Base-by-base conservation (phyloP, 495 filamentous ascomycete species). In the Terfezia boudieri region DNA sequence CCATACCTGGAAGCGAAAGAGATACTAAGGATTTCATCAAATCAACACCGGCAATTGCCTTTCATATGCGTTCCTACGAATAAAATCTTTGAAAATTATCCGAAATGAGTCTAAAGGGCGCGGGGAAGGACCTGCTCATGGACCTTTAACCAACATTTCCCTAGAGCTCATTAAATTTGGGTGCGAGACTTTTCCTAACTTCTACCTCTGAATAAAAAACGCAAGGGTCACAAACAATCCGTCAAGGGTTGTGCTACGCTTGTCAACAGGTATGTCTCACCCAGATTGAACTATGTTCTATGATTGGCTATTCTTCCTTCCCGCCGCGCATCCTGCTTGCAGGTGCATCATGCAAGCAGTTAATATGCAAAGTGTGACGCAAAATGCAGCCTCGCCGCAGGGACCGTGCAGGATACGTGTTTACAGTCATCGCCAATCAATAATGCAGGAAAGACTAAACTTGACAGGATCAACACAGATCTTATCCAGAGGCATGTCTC, bases 301-400 rank as follows among this genome's bases (percentile, higher is more conserved):
- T 46, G 41, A 46, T 46, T 46, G 41, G 41, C 26, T 2, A 32
- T 67, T 60, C 64, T 64, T 63, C 53, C 60, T 65, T 63, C 67
- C 66, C 67, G 61, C 61, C 62, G 64, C 61, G 58, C 56, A 64
- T 60, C 63, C 62, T 62, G 60, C 67, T 65, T 63, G 61, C 61
- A 64, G 41, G 14, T 46, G 41, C 41, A 46, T 20, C 41, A 63
- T 61, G 61, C 61, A 64, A 64, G 61, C 62, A 57, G 61, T 55
- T 64, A 63, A 46, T 64, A 64, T 61, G 56, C 61, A 64, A 61
- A 64, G 61, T 61, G 61, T 64, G 61, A 64, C 63, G 61, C 60
- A 62, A 62, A 60, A 60, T 62, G 60, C 61, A 64, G 61, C 61
- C 61, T 58, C 61, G 54, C 61, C 60, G 37, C 61, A 64, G 61